Evolutionary conservation across 2,329 filamentous ascomycete species (phyloP), one percentile per base, ranked within the genome.

Genomic region (Alternaria sp.): DNA sequence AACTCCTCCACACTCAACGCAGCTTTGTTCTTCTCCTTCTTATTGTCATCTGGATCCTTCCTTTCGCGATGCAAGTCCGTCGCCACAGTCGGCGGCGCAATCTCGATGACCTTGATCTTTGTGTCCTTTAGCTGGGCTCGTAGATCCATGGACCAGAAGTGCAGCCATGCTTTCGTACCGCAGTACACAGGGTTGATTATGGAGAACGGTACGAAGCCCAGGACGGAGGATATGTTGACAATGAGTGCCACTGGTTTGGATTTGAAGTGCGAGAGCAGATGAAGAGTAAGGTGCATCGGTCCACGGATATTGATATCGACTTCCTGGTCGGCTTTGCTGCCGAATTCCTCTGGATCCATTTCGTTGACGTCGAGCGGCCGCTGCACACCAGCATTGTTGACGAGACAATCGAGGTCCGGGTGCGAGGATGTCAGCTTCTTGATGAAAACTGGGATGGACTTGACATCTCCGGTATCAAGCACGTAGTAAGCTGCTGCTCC

Each of bases 361-460:
- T 76, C 68, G 39, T 77, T 78, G 0, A 84, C 76, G 14, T 83
- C 71, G 1, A 88, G 78, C 0, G 84, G 85, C 2, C 83, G 74
- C 68, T 87, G 85, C 0, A 87, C 82, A 2, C 84, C 85, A 0
- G 85, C 85, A 54, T 88, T 87, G 74, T 87, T 87, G 68, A 87
- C 76, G 0, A 87, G 68, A 62, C 84, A 87, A 72, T 88, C 84
- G 2, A 87, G 69, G 5, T 85, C 81, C 0, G 82, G 83, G 64
- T 87, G 81, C 5, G 85, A 80, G 2, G 59, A 62, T 3, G 77
- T 80, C 40, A 87, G 67, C 14, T 77, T 78, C 40, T 78, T 56
- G 52, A 83, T 73, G 60, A 86, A 85, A 0, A 51, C 41, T 0
- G 81, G 76, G 8, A 86, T 82, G 1, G 75, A 67, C 0, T 71